Evolutionary conservation across 768 basidiomycete species (phyloP).

Genomic region (Lactarius psammicola): DNA sequence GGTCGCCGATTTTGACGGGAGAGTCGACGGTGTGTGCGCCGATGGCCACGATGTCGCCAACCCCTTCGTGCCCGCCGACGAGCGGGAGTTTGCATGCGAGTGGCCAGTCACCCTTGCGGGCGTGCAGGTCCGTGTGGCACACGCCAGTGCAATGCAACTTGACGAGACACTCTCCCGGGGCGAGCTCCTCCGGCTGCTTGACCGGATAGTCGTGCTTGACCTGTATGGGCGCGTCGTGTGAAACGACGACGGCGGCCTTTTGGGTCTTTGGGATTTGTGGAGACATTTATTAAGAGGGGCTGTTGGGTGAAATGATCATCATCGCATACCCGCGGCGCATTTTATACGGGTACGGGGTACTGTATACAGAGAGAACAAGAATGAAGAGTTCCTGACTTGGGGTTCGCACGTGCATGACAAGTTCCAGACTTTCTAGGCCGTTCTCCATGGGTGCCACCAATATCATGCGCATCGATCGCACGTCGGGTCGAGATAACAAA

Average conservation of each 20-base stretch:
- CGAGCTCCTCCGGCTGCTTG: slow-evolving; percentile 51
- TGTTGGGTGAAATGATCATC: not conserved
- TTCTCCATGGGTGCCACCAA: not conserved
- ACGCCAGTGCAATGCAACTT: slow-evolving; percentile 77
- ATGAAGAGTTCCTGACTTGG: not conserved
- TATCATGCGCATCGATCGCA: not conserved
- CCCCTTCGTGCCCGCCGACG: slow-evolving; percentile 78
- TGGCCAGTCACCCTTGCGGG: slow-evolving; percentile 79
- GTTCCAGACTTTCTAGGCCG: not conserved
- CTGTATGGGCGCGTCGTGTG: slow-evolving; percentile 35
- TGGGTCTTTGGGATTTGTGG: slow-evolving; percentile 43
- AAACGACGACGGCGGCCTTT: slow-evolving; percentile 42
- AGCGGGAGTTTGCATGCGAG: slow-evolving; percentile 60
- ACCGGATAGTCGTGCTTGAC: slow-evolving; percentile 53
- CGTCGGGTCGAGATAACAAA: not conserved
- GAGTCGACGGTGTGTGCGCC: slow-evolving; percentile 57
- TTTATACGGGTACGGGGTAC: not conserved
- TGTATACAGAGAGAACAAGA: not conserved
- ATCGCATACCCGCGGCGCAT: not conserved
- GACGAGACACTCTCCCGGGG: slow-evolving; percentile 70
- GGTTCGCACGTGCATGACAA: not conserved
- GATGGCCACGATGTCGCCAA: slow-evolving; percentile 78
- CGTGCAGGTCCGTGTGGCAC: slow-evolving; percentile 86
- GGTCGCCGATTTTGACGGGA: slow-evolving; percentile 70
- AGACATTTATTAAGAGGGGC: slow-evolving; percentile 20